Evolutionary conservation across 78 protist genomes (phyloP), one percentile per base, ranked within the genome.

Genomic region (Speleostelium caveatum): DNA sequence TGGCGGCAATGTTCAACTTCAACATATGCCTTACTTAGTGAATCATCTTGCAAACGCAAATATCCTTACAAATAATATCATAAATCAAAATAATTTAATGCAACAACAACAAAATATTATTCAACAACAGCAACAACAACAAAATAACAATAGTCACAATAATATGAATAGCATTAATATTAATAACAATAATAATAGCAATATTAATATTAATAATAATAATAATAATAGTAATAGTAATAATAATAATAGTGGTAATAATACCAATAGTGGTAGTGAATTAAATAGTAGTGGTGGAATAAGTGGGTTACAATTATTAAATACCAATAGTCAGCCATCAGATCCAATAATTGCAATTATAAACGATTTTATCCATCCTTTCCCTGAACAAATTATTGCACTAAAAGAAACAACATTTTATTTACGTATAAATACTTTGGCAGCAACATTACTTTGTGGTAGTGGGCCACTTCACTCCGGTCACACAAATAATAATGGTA

Each of bases 351-450:
- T 69, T 7, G 2, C 76, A 4, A 26, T 69, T 2, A 45, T 69
- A 6, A 69, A 69, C 30, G 76, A 69, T 45, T 69, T 69, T 28
- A 53, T 69, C 45, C 51, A 53, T 38, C 76, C 76, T 45, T 69
- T 69, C 49, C 76, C 76, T 14, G 76, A 69, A 45, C 76, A 69
- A 45, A 53, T 69, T 69, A 69, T 69, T 28, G 76, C 76, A 45
- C 19, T 69, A 16, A 69, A 69, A 45, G 76, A 69, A 39, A 69
- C 76, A 19, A 69, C 76, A 49, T 69, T 69, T 30, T 69, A 30
- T 45, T 69, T 69, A 8, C 21, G 60, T 26, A 49, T 69, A 24
- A 45, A 45, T 10, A 14, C 53, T 14, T 10, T 10, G 10, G n/a
- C 53, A 10, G n/a, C 53, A 45, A 14, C 53, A 45, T n/a, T n/a